Evolutionary conservation across 2,329 filamentous ascomycete species (phyloP).

Genomic region (Pseudogymnoascus sp.): DNA sequence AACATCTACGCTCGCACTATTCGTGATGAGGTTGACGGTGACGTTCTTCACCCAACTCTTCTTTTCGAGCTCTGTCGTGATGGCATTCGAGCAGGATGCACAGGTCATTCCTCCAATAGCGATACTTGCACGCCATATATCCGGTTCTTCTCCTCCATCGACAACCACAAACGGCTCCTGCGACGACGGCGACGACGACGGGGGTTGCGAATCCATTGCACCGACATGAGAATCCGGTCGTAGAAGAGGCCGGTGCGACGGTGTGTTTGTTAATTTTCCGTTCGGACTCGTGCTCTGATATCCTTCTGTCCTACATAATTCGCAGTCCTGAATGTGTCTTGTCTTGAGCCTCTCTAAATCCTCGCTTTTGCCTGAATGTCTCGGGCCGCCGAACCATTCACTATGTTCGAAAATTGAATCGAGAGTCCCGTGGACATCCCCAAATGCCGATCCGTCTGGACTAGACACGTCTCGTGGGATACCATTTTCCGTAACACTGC

Average conservation of each 20-base stretch:
- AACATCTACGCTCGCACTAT: conserved; percentile 42
- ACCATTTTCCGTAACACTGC: conserved; percentile 21
- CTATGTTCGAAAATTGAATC: not conserved
- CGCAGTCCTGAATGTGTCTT: not conserved
- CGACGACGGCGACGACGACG: not conserved
- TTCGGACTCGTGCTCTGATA: not conserved
- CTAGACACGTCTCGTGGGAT: conserved; percentile 1
- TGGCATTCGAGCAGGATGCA: conserved; percentile 41
- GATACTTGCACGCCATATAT: conserved; percentile 41
- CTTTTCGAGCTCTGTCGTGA: conserved; percentile 39
- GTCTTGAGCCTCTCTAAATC: not conserved
- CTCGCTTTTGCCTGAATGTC: conserved; percentile 5
- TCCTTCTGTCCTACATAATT: conserved; percentile 1
- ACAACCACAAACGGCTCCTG: conserved; percentile 26
- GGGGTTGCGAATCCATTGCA: not conserved
- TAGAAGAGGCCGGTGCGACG: not conserved
- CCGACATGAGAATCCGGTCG: not conserved
- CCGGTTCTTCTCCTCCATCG: conserved; percentile 26
- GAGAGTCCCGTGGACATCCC: conserved; percentile 5
- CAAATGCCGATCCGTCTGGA: conserved; percentile 1
- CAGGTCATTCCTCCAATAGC: conserved; percentile 50
- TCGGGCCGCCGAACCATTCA: conserved; percentile 6
- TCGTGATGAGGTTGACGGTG: conserved; percentile 42
- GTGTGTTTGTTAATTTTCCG: not conserved
- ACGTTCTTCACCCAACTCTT: conserved; percentile 40